A percentile compares a stretch with the other conserved stretches of the same genome.
phyloP scores from a whole-genome alignment of 2,329 filamentous ascomycete genomes.

The Aspergillus sp. region DNA sequence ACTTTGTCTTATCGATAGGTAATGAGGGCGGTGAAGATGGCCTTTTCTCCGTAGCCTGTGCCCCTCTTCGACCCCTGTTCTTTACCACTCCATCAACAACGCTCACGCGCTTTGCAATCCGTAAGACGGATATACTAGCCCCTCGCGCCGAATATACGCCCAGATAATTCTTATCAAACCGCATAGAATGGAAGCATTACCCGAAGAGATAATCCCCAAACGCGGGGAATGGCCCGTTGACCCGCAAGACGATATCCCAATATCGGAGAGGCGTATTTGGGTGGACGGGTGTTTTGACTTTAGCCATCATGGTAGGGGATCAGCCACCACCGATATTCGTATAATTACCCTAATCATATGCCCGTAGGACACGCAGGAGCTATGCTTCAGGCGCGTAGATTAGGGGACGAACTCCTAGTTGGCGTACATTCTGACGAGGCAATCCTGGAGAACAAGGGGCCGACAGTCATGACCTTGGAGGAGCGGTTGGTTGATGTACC shows the following conservation, averaged over 20 bases:
- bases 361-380: slow-evolving; percentile 83
- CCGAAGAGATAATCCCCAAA: slow-evolving; percentile 47
- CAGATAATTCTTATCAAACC: neutral
- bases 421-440: slow-evolving; percentile 95
- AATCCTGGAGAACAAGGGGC: slow-evolving; percentile 95
- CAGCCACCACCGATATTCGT: neutral
- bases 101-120: neutral
- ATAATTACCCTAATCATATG: slow-evolving; percentile 5
- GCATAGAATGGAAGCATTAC: slow-evolving; percentile 16
- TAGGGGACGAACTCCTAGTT: slow-evolving; percentile 84
- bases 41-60: neutral
- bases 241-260: slow-evolving; percentile 59
- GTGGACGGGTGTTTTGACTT: slow-evolving; percentile 99
- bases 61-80: neutral
- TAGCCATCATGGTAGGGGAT: slow-evolving; percentile 78
- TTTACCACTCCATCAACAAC: neutral
- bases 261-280: slow-evolving; percentile 79
- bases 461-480: slow-evolving; percentile 90
- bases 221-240: slow-evolving; percentile 64
- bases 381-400: slow-evolving; percentile 90
- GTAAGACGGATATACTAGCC: neutral
- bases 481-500: slow-evolving; percentile 62
- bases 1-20: neutral
- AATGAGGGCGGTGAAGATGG: neutral
- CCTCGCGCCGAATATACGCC: neutral